phyloP scores from a whole-genome alignment of 1,139 yeast genomes.

The Hemisphaericaspora xylanilytica region DNA sequence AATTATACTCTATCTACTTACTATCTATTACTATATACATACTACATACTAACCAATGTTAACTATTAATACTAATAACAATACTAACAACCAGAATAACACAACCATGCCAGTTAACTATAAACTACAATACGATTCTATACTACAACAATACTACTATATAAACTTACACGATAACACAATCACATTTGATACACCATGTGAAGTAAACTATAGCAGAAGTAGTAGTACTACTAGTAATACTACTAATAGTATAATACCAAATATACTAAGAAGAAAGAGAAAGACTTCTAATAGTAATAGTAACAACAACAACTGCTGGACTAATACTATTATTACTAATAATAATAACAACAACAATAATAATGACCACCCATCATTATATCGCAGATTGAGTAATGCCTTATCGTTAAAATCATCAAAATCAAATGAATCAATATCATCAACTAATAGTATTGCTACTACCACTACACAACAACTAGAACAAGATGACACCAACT shows the following conservation, averaged over 20 bases:
- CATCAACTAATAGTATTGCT: background rate
- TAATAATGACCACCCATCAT: constrained; percentile 5
- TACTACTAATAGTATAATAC: constrained; percentile 2
- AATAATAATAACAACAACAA: too few species aligned
- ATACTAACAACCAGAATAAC: background rate
- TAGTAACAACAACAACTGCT: background rate
- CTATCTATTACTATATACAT: background rate
- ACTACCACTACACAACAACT: background rate
- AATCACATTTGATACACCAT: constrained; percentile 40
- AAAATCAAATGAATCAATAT: constrained; percentile 7
- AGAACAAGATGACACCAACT: constrained; percentile 1
- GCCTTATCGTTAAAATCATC: constrained; percentile 17
- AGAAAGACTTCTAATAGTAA: background rate
- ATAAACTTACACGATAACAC: constrained; percentile 30
- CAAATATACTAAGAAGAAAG: constrained; percentile 1
- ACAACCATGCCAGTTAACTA: constrained; percentile 11
- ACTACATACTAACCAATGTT: background rate
- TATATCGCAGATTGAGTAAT: constrained; percentile 18
- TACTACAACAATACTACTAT: constrained; percentile 39
- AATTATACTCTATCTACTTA: background rate
- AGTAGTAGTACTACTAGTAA: background rate
- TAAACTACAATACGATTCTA: constrained; percentile 30
- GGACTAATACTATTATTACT: constrained; percentile 6
- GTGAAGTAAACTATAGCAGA: constrained; percentile 32
- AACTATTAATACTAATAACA: background rate